phyloP scores from a whole-genome alignment of 2,329 filamentous ascomycete genomes.

The Fusarium duplospermum region DNA sequence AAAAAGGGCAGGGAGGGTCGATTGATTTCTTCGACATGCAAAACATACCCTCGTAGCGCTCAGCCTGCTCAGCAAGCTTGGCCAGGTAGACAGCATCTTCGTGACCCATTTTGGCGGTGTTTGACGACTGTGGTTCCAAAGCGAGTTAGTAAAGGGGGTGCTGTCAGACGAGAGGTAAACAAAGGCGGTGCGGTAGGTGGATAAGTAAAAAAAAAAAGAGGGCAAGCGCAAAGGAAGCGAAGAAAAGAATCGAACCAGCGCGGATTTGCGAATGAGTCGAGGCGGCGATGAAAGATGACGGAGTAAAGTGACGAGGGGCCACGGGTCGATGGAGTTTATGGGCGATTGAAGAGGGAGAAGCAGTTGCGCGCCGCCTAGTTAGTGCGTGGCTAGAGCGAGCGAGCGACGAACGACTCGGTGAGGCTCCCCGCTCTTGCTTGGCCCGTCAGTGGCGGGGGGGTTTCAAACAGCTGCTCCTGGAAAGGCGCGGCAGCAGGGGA shows the following conservation, averaged over 20 bases:
- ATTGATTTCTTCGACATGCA: conserved; percentile 2
- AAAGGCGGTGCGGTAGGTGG: conserved; percentile 18
- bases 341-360: conserved; percentile 30
- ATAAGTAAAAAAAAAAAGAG: conserved; percentile 3
- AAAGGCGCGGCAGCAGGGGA: conserved; percentile 20
- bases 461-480: conserved; percentile 37
- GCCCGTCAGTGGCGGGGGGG: conserved; percentile 43
- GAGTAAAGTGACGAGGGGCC: conserved; percentile 26
- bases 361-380: conserved; percentile 37
- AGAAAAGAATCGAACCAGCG: conserved; percentile 20
- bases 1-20: neutral
- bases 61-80: conserved; percentile 99
- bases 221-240: conserved; percentile 33
- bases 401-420: conserved; percentile 40
- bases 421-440: conserved; percentile 45
- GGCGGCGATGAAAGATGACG: conserved; percentile 21
- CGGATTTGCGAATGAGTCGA: conserved; percentile 22
- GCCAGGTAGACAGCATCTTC: conserved; percentile 99
- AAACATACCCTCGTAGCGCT: conserved; percentile 96
- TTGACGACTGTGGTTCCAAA: conserved; percentile 39
- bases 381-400: conserved; percentile 41
- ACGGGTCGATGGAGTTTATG: conserved; percentile 28
- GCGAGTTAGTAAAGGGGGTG: conserved; percentile 41
- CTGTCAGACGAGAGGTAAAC: conserved; percentile 34
- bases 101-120: conserved; percentile 87